These are phyloP conservation scores for Albizia julibrissin DNA, from an alignment of 306 rosid genomes.

Conservation along the genomic window DNA sequence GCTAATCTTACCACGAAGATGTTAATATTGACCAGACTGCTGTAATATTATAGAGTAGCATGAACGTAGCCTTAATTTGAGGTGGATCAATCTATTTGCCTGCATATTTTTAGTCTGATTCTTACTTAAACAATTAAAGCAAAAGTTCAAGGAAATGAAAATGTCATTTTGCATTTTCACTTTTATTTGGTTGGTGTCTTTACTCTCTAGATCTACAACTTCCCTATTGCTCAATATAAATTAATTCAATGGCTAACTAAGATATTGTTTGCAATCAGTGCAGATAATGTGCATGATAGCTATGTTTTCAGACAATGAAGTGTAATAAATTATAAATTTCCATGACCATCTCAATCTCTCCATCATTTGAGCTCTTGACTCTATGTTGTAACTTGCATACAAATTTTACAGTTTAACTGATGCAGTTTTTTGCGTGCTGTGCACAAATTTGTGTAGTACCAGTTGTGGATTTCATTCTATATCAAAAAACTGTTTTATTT, in stretches of 20 bases:
- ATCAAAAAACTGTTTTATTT: neutral
- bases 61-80: neutral
- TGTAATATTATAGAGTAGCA: neutral
- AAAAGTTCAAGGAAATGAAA: neutral
- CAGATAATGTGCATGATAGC: neutral
- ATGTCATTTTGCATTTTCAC: neutral
- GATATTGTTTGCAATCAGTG: neutral
- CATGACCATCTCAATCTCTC: constrained; percentile 8
- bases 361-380: constrained; percentile 1
- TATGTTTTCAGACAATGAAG: neutral
- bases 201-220: neutral
- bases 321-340: constrained; percentile 9
- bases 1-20: neutral
- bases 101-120: neutral
- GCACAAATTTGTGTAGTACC: neutral
- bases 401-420: neutral
- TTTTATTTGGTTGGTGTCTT: constrained; percentile 9
- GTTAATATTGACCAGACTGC: neutral
- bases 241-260: neutral
- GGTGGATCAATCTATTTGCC: neutral
- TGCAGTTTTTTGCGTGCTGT: neutral
- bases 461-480: neutral
- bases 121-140: neutral
- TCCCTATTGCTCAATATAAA: constrained; percentile 23
- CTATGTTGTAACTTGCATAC: neutral